phyloP scores from a whole-genome alignment of 352 stramenopile genomes.

The Globisporangium megalacanthum region DNA sequence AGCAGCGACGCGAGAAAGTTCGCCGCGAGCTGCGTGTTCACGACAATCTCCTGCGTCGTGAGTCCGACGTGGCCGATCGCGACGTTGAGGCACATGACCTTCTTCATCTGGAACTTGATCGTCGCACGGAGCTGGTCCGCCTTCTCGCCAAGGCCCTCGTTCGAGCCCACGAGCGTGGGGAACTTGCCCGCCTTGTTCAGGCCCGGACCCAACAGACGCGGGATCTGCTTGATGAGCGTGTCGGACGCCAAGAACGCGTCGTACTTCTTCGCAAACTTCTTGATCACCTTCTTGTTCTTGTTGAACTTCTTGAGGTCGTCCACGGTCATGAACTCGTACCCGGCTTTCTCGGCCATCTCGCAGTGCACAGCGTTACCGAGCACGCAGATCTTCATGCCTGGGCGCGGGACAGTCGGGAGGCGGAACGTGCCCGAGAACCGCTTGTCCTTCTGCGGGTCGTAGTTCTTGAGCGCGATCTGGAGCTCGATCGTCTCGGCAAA shows the following conservation, averaged over 20 bases:
- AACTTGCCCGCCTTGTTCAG: slow-evolving; percentile 99
- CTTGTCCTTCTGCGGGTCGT: slow-evolving; percentile 99
- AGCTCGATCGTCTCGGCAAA: slow-evolving; percentile 99
- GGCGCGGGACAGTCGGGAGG: slow-evolving; percentile 93
- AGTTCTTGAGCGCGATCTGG: slow-evolving; percentile 99
- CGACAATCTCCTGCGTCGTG: slow-evolving; percentile 93
- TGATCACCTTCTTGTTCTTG: slow-evolving; percentile 99
- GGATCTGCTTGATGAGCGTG: slow-evolving; percentile 99
- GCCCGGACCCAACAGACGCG: slow-evolving; percentile 98
- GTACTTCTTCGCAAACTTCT: slow-evolving; percentile 99
- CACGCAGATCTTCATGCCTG: slow-evolving; percentile 97
- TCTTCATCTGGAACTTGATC: slow-evolving; percentile 99
- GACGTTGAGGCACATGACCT: slow-evolving; percentile 99
- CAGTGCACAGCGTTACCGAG: slow-evolving; percentile 98
- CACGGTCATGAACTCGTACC: slow-evolving; percentile 97
- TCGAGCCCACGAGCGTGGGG: slow-evolving; percentile 89
- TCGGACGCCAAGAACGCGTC: slow-evolving; percentile 99
- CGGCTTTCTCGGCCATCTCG: slow-evolving; percentile 97
- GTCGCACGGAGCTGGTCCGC: slow-evolving; percentile 96
- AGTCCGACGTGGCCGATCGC: slow-evolving; percentile 97
- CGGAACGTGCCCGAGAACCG: slow-evolving; percentile 99
- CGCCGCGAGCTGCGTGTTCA: slow-evolving; percentile 97
- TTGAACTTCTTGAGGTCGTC: slow-evolving; percentile 99
- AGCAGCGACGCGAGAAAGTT: slow-evolving; percentile 99
- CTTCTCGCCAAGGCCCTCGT: slow-evolving; percentile 90